Conservation (phyloP, 441 rosid species). For the Populus hybrid region DNA sequence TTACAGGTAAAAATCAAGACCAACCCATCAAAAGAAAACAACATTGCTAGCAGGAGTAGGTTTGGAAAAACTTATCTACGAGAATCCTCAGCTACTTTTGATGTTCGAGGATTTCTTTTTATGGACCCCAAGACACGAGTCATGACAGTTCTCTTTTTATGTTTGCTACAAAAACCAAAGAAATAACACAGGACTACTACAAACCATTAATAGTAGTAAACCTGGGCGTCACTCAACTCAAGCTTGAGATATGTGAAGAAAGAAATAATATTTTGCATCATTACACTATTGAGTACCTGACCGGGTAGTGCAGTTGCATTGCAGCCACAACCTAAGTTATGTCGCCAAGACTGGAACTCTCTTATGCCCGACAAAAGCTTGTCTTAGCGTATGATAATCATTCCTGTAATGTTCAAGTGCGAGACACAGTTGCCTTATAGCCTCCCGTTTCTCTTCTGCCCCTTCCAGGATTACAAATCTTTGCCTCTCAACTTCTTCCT, state of each 20-base stretch:
- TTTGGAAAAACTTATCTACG: not conserved
- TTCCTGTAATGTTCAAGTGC: slow-evolving; percentile 77
- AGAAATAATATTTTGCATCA: not conserved
- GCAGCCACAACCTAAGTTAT: slow-evolving; percentile 7
- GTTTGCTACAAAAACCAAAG: not conserved
- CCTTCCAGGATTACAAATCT: slow-evolving; percentile 46
- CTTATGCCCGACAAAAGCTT: slow-evolving; percentile 44
- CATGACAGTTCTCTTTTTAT: not conserved
- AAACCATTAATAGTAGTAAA: not conserved
- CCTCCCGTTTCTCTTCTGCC: slow-evolving; percentile 90
- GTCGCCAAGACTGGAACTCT: slow-evolving; percentile 45
- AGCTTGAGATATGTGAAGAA: not conserved
- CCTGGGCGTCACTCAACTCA: not conserved
- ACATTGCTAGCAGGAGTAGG: not conserved
- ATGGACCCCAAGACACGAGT: not conserved
- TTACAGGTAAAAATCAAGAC: not conserved
- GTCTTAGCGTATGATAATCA: slow-evolving; percentile 48
- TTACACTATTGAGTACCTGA: not conserved
- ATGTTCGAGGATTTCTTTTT: not conserved
- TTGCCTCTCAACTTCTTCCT: slow-evolving; percentile 61
- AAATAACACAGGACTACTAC: not conserved
- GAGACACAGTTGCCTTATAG: slow-evolving; percentile 79
- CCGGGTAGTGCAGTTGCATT: not conserved
- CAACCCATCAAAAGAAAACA: not conserved
- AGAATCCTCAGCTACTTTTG: not conserved